A percentile compares a stretch with the other conserved stretches of the same genome.
Conservation (phyloP, 2,329 filamentous ascomycete species). For the Fusarium pininemorale region DNA sequence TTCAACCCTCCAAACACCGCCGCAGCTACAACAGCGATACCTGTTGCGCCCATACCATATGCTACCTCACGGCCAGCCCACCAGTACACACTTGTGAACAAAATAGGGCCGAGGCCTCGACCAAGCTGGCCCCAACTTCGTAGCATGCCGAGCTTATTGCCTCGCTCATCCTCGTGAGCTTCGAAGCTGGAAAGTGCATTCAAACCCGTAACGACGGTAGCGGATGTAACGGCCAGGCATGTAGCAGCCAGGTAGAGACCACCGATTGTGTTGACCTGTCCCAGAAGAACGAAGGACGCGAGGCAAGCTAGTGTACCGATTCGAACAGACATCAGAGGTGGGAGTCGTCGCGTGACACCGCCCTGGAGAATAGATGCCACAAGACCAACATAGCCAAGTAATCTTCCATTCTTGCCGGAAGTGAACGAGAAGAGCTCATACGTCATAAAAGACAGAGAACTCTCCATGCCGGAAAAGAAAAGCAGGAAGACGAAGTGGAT, state of each 20-base stretch:
- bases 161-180: conserved; percentile 80
- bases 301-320: conserved; percentile 82
- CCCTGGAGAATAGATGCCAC: conserved; percentile 93
- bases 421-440: conserved; percentile 90
- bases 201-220: conserved; percentile 92
- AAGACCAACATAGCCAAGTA: conserved; percentile 91
- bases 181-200: conserved; percentile 94
- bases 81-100: conserved; percentile 98
- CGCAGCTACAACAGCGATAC: conserved; percentile 78
- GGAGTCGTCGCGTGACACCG: conserved; percentile 84
- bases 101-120: conserved; percentile 82
- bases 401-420: conserved; percentile 80
- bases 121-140: conserved; percentile 87
- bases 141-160: conserved; percentile 85
- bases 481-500: conserved; percentile 92
- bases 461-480: conserved; percentile 98
- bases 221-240: conserved; percentile 86
- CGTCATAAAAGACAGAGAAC: conserved; percentile 96
- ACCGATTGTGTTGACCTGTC: conserved; percentile 71
- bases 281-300: conserved; percentile 81
- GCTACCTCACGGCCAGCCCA: conserved; percentile 92
- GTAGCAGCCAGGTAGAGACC: conserved; percentile 85
- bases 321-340: conserved; percentile 82
- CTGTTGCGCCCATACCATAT: conserved; percentile 81
- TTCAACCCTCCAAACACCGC: conserved; percentile 78